phyloP scores from a whole-genome alignment of 208 protist genomes.

The Acanthamoeba healyi region DNA sequence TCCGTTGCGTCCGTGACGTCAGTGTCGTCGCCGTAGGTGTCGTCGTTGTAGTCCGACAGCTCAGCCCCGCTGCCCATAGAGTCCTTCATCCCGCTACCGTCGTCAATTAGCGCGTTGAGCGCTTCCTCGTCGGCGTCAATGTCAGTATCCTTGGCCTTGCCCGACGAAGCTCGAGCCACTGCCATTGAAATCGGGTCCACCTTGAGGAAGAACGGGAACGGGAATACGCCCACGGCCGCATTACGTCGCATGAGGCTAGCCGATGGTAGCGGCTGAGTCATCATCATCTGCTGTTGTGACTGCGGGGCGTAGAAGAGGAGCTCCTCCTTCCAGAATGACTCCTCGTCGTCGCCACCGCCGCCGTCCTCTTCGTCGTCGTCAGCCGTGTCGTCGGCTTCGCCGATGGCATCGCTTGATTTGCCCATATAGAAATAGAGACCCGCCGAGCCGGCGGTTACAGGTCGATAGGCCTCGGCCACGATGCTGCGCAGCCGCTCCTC shows the following conservation, averaged over 20 bases:
- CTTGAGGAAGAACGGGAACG: constrained; percentile 73
- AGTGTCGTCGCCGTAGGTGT: constrained; percentile 27
- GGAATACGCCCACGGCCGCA: constrained; percentile 18
- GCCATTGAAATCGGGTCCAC: constrained; percentile 35
- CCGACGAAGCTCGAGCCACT: background rate
- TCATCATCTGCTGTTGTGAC: constrained; percentile 10
- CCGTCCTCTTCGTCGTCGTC: constrained; percentile 54
- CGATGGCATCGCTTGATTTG: background rate
- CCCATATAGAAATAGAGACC: constrained; percentile 28
- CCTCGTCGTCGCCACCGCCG: constrained; percentile 18
- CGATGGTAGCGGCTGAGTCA: constrained; percentile 10
- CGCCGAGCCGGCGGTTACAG: background rate
- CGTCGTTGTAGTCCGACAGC: constrained; percentile 25
- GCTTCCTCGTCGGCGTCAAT: constrained; percentile 17
- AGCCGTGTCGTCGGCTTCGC: constrained; percentile 26
- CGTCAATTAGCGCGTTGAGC: background rate
- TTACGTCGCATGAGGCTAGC: constrained; percentile 2
- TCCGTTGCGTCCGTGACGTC: constrained; percentile 9
- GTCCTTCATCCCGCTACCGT: background rate
- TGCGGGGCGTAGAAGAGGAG: constrained; percentile 63
- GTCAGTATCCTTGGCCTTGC: background rate
- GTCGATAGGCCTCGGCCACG: constrained; percentile 15
- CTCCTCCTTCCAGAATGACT: constrained; percentile 73
- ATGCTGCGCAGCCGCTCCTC: constrained; percentile 34
- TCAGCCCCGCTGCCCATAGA: background rate